These are phyloP conservation scores for Chlorella sp. DNA, from an alignment of 139 green algal genomes.

Conservation along the genomic window DNA sequence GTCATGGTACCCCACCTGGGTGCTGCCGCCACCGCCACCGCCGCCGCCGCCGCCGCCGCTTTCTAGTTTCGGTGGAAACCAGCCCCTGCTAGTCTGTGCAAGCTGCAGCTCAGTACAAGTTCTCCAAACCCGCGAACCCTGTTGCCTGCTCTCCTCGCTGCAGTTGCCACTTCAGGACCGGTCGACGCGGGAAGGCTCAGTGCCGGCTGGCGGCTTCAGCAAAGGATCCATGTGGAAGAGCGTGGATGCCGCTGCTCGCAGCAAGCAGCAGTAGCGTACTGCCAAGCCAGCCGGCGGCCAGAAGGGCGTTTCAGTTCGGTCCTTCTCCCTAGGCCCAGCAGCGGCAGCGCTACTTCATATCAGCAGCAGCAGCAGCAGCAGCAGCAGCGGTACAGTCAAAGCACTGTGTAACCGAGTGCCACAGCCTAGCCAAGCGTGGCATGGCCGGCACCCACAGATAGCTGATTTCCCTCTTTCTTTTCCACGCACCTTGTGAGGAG, in stretches of 20 bases:
- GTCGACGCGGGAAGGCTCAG: neutral
- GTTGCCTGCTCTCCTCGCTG: neutral
- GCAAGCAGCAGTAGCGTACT: neutral
- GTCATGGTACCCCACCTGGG: neutral
- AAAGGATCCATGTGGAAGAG: slow-evolving; percentile 15
- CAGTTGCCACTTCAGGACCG: slow-evolving; percentile 23
- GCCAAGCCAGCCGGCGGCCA: neutral
- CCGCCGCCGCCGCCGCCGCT: neutral
- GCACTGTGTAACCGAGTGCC: neutral
- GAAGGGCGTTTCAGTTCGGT: neutral
- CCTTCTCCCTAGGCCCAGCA: neutral
- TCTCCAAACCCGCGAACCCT: too few species aligned
- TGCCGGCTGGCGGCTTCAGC: slow-evolving; percentile 10
- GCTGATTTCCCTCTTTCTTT: too few species aligned
- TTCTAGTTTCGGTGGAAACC: too few species aligned
- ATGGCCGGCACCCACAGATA: too few species aligned
- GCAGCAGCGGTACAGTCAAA: neutral
- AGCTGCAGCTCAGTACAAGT: too few species aligned
- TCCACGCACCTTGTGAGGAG: too few species aligned
- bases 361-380: neutral
- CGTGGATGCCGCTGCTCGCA: neutral
- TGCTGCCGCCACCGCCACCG: neutral
- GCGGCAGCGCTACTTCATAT: too few species aligned
- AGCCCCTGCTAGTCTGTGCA: too few species aligned
- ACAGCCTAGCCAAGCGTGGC: neutral